Evolutionary conservation across 176 grass and related monocot species (phyloP).

Genomic region (Cenchrus fungigraminus): DNA sequence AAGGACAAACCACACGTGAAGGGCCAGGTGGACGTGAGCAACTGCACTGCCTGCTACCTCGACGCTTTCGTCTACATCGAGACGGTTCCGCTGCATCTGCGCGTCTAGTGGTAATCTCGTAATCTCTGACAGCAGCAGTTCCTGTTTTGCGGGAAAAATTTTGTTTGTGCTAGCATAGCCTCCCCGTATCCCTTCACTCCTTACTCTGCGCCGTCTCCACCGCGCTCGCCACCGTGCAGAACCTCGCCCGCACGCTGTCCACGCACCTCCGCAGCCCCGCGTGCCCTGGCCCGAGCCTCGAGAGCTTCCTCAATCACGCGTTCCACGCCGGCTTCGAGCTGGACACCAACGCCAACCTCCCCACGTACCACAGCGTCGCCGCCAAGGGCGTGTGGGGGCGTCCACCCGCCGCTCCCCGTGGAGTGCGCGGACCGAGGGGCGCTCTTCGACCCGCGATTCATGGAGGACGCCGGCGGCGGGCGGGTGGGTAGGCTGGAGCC

Average conservation of each 20-base stretch:
- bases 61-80: too few relatives aligned
- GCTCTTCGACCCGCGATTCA: conserved; percentile 81
- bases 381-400: conserved; percentile 81
- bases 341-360: conserved; percentile 58
- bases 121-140: too few relatives aligned
- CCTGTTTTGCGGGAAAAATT: too few relatives aligned
- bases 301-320: conserved; percentile 77
- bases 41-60: too few relatives aligned
- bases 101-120: too few relatives aligned
- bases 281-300: conserved; percentile 56
- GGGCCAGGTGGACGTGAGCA: too few relatives aligned
- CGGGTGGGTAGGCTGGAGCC: conserved; percentile 62
- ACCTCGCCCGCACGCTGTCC: conserved; percentile 73
- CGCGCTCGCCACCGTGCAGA: conserved; percentile 65
- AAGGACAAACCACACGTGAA: too few relatives aligned
- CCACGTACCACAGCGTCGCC: conserved; percentile 17
- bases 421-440: conserved; percentile 70
- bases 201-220: conserved; percentile 68
- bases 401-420: conserved; percentile 75
- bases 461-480: conserved; percentile 72
- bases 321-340: conserved; percentile 83
- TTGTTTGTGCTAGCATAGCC: background rate
- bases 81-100: too few relatives aligned
- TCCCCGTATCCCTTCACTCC: conserved; percentile 38
- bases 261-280: conserved; percentile 56